phyloP scores from a whole-genome alignment of 805 yeast species.

The Yamadazyma laniorum region DNA sequence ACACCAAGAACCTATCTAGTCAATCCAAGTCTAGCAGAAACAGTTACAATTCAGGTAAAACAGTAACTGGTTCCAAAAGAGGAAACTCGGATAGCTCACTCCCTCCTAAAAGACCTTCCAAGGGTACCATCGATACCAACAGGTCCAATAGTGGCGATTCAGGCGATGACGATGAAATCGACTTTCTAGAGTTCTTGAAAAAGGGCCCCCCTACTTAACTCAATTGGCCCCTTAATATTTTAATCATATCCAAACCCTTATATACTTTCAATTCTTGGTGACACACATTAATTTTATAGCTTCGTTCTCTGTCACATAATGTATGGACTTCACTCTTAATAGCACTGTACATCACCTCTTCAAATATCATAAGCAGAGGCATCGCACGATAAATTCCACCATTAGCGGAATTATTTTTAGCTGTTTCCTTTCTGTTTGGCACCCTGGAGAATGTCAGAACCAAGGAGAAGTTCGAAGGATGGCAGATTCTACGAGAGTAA shows the following conservation, averaged over 20 bases:
- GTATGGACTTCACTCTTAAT: too few species aligned
- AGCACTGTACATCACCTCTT: too few species aligned
- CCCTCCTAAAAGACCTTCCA: constrained; percentile 13
- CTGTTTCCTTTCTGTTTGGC: too few species aligned
- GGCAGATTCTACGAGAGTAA: constrained; percentile 32
- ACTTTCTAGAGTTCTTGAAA: constrained; percentile 46
- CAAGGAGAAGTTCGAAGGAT: neutral
- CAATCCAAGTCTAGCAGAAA: constrained; percentile 5
- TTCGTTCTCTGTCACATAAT: too few species aligned
- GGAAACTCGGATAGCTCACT: constrained; percentile 14
- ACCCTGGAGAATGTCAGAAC: neutral
- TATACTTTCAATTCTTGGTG: too few species aligned
- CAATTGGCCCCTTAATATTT: too few species aligned
- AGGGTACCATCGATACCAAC: constrained; percentile 9
- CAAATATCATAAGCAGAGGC: too few species aligned
- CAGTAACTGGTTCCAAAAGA: constrained; percentile 4
- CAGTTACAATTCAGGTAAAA: constrained; percentile 17
- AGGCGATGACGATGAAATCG: constrained; percentile 38
- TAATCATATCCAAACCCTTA: too few species aligned
- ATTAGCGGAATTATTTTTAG: too few species aligned
- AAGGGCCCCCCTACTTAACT: constrained; percentile 32
- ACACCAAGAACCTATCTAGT: constrained; percentile 1
- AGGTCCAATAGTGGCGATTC: constrained; percentile 3
- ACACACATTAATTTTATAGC: too few species aligned
- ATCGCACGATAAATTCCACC: too few species aligned